Percentiles rank a stretch among this genome's conserved stretches.
phyloP scores from a whole-genome alignment of 2,329 filamentous ascomycete genomes.

The Botryosphaeria agaves region DNA sequence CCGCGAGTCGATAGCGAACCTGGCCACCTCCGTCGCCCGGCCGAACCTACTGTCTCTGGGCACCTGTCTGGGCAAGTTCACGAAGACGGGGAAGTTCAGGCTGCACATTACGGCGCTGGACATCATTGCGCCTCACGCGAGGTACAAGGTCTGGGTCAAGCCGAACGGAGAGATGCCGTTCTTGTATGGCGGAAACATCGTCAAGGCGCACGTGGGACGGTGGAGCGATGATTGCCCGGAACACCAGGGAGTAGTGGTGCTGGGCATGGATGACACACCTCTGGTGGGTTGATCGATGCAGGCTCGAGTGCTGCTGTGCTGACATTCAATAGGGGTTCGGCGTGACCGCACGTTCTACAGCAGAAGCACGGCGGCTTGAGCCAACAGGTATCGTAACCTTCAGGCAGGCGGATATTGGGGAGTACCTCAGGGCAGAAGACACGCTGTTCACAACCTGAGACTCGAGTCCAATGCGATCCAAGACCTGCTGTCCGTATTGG shows the following conservation, averaged over 20 bases:
- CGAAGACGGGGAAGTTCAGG: conserved; percentile 89
- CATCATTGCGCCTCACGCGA: conserved; percentile 74
- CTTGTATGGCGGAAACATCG: conserved; percentile 79
- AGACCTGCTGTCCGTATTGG: too few relatives aligned
- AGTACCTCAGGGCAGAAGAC: conserved; percentile 77
- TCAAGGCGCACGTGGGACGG: conserved; percentile 66
- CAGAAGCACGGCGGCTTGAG: conserved; percentile 68
- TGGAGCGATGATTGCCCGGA: conserved; percentile 88
- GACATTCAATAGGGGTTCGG: conserved; percentile 56
- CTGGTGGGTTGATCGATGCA: conserved; percentile 23
- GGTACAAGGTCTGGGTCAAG: conserved; percentile 96
- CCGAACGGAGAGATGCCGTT: conserved; percentile 96
- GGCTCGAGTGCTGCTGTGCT: not conserved
- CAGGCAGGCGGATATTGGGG: conserved; percentile 82
- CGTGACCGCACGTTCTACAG: conserved; percentile 72
- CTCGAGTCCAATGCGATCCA: too few relatives aligned
- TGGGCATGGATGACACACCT: conserved; percentile 82
- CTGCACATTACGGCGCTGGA: conserved; percentile 86
- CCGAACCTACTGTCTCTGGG: conserved; percentile 75
- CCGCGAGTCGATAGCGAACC: conserved; percentile 72
- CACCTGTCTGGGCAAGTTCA: conserved; percentile 86
- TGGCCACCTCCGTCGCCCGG: conserved; percentile 71
- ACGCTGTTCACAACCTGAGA: conserved; percentile 39
- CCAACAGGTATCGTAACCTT: conserved; percentile 83
- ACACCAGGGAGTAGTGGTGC: conserved; percentile 79